A percentile compares a stretch with the other conserved stretches of the same genome.
phyloP scores from a whole-genome alignment of 768 basidiomycete genomes.

The Sporobolomyces pararoseus region DNA sequence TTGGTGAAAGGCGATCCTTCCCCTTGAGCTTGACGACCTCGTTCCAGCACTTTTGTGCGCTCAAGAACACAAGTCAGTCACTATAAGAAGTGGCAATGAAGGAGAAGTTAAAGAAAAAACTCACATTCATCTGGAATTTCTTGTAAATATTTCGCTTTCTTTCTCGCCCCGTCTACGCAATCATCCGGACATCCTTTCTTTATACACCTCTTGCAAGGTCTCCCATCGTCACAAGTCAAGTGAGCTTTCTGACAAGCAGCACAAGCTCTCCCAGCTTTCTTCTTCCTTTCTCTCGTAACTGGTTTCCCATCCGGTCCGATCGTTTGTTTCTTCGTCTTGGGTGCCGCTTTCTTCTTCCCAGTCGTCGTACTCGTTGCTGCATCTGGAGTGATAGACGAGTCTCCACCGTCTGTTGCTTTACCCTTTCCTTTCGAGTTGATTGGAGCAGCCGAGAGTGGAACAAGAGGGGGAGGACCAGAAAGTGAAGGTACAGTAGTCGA shows the following conservation, averaged over 20 bases:
- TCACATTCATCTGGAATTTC: constrained; percentile 88
- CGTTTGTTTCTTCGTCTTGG: constrained; percentile 5
- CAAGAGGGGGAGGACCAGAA: neutral
- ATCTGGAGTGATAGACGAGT: neutral
- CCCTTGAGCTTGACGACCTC: neutral
- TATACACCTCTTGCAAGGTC: constrained; percentile 91
- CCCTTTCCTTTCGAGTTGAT: neutral
- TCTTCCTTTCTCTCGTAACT: constrained; percentile 55
- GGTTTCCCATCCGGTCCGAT: constrained; percentile 29
- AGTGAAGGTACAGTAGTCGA: neutral
- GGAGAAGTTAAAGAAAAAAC: too few species aligned
- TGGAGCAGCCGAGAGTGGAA: neutral
- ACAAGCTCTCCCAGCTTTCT: constrained; percentile 90
- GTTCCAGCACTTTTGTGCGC: neutral
- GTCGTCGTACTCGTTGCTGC: neutral
- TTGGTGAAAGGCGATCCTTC: neutral
- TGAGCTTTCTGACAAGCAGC: constrained; percentile 96
- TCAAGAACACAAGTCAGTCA: too few species aligned
- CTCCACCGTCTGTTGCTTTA: neutral
- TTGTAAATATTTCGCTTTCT: constrained; percentile 95
- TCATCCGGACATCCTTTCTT: constrained; percentile 84
- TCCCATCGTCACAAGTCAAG: constrained; percentile 95
- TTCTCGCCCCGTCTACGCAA: constrained; percentile 91
- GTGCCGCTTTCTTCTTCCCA: neutral
- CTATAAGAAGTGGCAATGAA: too few species aligned